Conservation (phyloP, 768 basidiomycete species). For the Pseudohyphozyma bogoriensis region DNA sequence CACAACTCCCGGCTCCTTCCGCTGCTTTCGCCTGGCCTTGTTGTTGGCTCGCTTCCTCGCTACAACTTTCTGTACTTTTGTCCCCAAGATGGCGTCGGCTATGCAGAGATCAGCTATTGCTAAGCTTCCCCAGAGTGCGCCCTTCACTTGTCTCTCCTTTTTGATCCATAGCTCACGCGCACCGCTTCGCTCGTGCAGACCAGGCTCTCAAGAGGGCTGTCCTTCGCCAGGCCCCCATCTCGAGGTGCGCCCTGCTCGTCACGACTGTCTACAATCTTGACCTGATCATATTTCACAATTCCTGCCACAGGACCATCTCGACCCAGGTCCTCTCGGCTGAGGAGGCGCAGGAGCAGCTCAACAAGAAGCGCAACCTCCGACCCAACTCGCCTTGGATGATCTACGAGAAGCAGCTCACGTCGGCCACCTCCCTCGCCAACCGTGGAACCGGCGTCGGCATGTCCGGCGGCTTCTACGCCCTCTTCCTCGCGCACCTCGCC, state of each 20-base stretch:
- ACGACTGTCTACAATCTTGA: neutral
- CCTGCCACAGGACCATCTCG: constrained; percentile 29
- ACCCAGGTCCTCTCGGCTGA: constrained; percentile 34
- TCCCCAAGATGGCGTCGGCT: neutral
- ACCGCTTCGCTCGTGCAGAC: neutral
- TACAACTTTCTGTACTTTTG: neutral
- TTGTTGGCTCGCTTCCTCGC: neutral
- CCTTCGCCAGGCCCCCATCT: constrained; percentile 1
- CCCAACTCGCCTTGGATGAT: constrained; percentile 91
- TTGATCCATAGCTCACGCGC: neutral
- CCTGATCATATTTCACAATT: neutral
- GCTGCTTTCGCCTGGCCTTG: neutral
- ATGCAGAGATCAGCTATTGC: too few species aligned
- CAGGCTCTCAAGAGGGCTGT: constrained; percentile 1
- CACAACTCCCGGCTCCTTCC: neutral
- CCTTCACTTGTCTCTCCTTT: neutral
- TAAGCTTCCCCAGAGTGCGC: neutral
- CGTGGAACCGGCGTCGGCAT: constrained; percentile 75
- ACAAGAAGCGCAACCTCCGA: constrained; percentile 76
- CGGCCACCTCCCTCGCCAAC: constrained; percentile 74
- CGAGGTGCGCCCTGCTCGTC: constrained; percentile 1
- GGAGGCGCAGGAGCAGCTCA: constrained; percentile 52
- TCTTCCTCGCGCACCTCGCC: constrained; percentile 72
- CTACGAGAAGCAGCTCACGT: constrained; percentile 90
- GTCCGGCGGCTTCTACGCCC: constrained; percentile 71